These are phyloP conservation scores for Nephelium lappaceum DNA, from an alignment of 345 rosid genomes.

Conservation along the genomic window DNA sequence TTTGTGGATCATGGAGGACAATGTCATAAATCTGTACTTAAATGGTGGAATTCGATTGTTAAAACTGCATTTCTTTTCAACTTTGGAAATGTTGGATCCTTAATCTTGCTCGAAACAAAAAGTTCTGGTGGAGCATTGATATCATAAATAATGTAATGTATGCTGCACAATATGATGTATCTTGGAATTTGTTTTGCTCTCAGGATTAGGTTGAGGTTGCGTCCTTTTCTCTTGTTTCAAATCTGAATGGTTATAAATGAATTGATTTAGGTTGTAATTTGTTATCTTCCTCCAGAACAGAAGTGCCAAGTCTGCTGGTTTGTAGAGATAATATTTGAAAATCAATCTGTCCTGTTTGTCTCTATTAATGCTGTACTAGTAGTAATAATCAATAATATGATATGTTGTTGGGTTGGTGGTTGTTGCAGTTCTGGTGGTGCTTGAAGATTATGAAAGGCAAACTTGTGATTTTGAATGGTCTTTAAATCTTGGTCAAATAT, in stretches of 20 bases:
- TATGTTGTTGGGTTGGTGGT: background rate
- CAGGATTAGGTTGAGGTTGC: background rate
- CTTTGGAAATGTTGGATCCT: conserved; percentile 14
- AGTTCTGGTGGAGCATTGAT: background rate
- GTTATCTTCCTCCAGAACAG: background rate
- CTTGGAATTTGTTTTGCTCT: background rate
- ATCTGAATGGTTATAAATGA: background rate
- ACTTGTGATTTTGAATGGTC: too few species aligned
- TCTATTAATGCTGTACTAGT: background rate
- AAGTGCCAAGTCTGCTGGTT: background rate
- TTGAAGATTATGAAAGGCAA: too few species aligned
- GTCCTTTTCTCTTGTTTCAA: background rate
- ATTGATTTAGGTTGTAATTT: background rate
- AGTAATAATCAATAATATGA: too few species aligned
- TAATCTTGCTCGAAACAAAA: background rate
- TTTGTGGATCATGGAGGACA: background rate
- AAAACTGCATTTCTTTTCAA: background rate
- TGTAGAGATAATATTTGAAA: background rate
- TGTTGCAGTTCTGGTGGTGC: background rate
- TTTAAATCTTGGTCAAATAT: too few species aligned
- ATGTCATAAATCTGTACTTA: background rate
- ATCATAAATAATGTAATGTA: background rate
- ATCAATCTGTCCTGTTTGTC: background rate
- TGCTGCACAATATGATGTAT: background rate
- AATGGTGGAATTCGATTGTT: background rate